Evolutionary conservation across 805 yeast genomes (phyloP), one percentile per base, ranked within the genome.

Genomic region (Candida xyloterini): DNA sequence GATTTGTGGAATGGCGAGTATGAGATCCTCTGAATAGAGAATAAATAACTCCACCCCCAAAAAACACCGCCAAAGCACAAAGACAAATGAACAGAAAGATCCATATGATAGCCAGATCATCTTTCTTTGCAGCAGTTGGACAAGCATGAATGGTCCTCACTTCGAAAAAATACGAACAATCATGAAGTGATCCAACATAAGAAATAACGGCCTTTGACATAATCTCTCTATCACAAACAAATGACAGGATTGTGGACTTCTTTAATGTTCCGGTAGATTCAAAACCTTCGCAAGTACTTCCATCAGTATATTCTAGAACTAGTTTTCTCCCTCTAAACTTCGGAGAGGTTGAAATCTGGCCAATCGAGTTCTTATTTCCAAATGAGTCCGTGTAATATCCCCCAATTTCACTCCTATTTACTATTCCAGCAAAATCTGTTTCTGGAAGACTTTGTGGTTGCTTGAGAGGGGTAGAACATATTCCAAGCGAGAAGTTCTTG

Each of bases 71-170:
- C 5, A 66, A 46, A 1, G 73, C 74, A 22, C 70, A 63, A 6
- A 65, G 46, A 16, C 69, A 46, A 8, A 82, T 80, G 29, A 78
- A 65, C 13, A 77, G 45, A 48, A 84, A 81, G 34, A 84, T 78
- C 68, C 85, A 77, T 37, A 83, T 71, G 3, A 81, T 78, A 13
- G 81, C 80, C 39, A 76, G 61, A 44, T 83, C 78, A 53, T 81
- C 81, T 10, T 72, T 76, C 50, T 79, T 74, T 36, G 81, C 79
- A 8, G 85, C 78, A 1, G 89, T 82, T 0, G 95, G 86, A 60
- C 96, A 88, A 0, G 95, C 96, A 62, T 81, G 84, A 30, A 85
- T 79, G 3, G 95, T 84, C 48, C 88, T 66, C 23, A 87, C 88
- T 55, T 88, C 96, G 59, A 88, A 88, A 55, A 82, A 76, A 59